phyloP scores from a whole-genome alignment of 2,329 filamentous ascomycete species.

The Aphanocladium album region DNA sequence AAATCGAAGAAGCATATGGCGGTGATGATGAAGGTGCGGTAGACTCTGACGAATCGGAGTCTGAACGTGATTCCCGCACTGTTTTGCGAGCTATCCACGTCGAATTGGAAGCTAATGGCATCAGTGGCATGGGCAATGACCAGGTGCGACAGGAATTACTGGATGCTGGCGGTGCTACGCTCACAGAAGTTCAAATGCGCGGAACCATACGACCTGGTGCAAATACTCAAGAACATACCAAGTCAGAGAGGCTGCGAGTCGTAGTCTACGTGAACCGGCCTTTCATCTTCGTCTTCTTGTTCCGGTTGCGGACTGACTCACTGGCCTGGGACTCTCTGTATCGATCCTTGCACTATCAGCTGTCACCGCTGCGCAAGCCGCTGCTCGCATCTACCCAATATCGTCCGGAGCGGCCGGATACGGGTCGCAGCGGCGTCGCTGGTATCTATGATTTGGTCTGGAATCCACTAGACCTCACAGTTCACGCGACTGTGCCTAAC shows the following conservation, averaged over 20 bases:
- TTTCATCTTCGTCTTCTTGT: conserved; percentile 74
- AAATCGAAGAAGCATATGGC: conserved; percentile 45
- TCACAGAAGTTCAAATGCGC: conserved; percentile 29
- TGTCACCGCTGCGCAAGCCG: conserved; percentile 53
- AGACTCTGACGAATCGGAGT: conserved; percentile 27
- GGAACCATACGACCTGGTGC: conserved; percentile 29
- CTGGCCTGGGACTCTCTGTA: conserved; percentile 53
- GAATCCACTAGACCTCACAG: conserved; percentile 50
- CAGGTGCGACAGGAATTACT: neutral
- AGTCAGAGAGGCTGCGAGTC: conserved; percentile 56
- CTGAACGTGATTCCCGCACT: conserved; percentile 48
- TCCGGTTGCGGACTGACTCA: conserved; percentile 53
- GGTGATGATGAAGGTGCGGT: conserved; percentile 27
- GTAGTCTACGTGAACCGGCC: conserved; percentile 69
- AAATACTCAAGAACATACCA: conserved; percentile 45
- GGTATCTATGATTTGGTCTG: conserved; percentile 59
- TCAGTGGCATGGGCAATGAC: neutral
- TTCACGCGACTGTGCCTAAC: conserved; percentile 62
- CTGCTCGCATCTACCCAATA: conserved; percentile 53
- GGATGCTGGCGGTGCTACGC: conserved; percentile 24
- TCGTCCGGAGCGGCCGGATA: conserved; percentile 45
- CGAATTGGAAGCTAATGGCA: conserved; percentile 43
- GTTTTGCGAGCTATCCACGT: conserved; percentile 63
- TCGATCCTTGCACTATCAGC: conserved; percentile 55
- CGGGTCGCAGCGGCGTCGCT: conserved; percentile 27